Conservation (phyloP, 2,329 filamentous ascomycete species). For the Stromatinia cepivora region DNA sequence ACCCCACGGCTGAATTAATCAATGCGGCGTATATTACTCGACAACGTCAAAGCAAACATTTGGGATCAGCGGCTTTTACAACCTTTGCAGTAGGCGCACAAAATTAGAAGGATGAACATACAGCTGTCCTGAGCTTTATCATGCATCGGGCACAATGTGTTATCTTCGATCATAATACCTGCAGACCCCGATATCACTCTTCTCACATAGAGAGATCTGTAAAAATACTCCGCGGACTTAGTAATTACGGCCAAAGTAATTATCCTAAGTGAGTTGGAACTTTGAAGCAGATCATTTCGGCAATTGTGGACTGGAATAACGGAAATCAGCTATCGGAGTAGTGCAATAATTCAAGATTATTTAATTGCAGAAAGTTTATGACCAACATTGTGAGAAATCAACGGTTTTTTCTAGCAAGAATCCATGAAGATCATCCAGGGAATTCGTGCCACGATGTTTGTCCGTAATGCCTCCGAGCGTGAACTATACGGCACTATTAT, state of each 20-base stretch:
- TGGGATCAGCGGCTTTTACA: not conserved
- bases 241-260: not conserved
- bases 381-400: not conserved
- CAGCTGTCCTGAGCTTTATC: not conserved
- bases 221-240: not conserved
- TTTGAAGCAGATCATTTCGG: not conserved
- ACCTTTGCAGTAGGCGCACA: not conserved
- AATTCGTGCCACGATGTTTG: not conserved
- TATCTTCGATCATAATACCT: constrained; percentile 11
- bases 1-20: not conserved
- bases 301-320: not conserved
- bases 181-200: not conserved
- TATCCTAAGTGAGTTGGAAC: not conserved
- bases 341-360: not conserved
- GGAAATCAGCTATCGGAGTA: not conserved
- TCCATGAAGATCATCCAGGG: not conserved
- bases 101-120: not conserved
- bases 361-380: not conserved
- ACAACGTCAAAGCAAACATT: not conserved
- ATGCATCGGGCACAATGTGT: not conserved
- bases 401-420: not conserved
- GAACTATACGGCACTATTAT: not conserved
- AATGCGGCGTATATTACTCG: constrained; percentile 7
- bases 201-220: not conserved
- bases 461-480: not conserved